These are phyloP conservation scores for Cucurbita pepo DNA, from an alignment of 306 rosid species.

Conservation along the genomic window DNA sequence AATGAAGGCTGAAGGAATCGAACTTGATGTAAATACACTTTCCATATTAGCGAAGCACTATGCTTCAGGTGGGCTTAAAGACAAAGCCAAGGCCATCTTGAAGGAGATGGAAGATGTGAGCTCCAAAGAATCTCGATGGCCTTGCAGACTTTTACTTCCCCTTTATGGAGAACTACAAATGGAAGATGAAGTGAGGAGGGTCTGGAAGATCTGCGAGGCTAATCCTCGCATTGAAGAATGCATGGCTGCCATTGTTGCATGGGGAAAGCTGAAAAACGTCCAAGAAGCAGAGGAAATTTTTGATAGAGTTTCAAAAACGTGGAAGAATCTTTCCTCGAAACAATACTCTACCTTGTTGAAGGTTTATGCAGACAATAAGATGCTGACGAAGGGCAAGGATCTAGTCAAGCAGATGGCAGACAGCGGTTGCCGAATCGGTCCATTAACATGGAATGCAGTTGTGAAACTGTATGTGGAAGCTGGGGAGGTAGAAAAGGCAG, in stretches of 20 bases:
- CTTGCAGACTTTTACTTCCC: constrained; percentile 30
- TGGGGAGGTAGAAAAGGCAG: constrained; percentile 80
- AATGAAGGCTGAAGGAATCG: constrained; percentile 63
- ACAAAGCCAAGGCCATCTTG: constrained; percentile 52
- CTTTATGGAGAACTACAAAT: constrained; percentile 53
- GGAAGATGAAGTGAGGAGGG: constrained; percentile 56
- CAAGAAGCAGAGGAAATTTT: constrained; percentile 66
- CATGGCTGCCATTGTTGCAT: constrained; percentile 57
- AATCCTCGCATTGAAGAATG: constrained; percentile 33
- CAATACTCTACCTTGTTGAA: constrained; percentile 31
- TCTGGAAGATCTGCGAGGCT: constrained; percentile 57
- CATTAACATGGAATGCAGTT: constrained; percentile 48
- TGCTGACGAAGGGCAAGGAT: constrained; percentile 58
- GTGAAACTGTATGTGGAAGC: constrained; percentile 53
- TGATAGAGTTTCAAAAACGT: constrained; percentile 26
- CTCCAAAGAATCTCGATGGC: constrained; percentile 20
- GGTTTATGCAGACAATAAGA: constrained; percentile 48
- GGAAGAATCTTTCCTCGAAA: constrained; percentile 28
- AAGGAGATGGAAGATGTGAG: constrained; percentile 52
- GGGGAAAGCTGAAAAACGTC: constrained; percentile 60
- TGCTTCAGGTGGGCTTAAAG: constrained; percentile 40
- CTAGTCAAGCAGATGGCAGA: constrained; percentile 56
- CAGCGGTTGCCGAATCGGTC: constrained; percentile 40
- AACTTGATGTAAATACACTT: constrained; percentile 21
- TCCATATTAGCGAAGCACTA: constrained; percentile 41